Conservation (phyloP, 2,329 filamentous ascomycete species). For the Xylaria sp. region DNA sequence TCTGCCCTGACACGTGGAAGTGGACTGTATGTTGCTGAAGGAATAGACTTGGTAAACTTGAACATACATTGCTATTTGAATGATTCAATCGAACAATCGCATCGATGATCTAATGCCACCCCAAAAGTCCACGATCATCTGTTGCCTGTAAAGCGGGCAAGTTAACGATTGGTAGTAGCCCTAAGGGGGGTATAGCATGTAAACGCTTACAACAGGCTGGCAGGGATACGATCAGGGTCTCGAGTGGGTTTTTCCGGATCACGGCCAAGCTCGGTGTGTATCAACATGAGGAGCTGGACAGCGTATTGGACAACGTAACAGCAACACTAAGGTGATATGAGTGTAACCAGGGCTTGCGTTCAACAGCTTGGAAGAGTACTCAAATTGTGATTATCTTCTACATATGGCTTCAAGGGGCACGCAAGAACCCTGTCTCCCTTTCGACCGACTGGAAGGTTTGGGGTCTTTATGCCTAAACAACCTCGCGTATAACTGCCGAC, state of each 20-base stretch:
- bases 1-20: not conserved
- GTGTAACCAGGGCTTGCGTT: too few species aligned
- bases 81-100: not conserved
- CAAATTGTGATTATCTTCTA: too few species aligned
- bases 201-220: not conserved
- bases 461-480: too few species aligned
- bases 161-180: constrained; percentile 1
- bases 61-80: not conserved
- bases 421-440: too few species aligned
- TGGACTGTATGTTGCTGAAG: not conserved
- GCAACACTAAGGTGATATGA: too few species aligned
- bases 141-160: not conserved
- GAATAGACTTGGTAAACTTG: not conserved
- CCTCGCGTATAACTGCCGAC: too few species aligned
- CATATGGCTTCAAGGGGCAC: too few species aligned
- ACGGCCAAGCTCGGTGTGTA: not conserved
- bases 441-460: too few species aligned
- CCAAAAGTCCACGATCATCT: not conserved
- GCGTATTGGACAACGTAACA: not conserved
- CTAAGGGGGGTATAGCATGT: not conserved
- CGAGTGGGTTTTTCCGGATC: not conserved
- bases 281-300: not conserved
- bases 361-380: too few species aligned
- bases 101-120: not conserved
- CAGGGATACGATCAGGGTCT: not conserved